Conservation (phyloP, 73 alveolate genomes). For the Uronychia binucleata region DNA sequence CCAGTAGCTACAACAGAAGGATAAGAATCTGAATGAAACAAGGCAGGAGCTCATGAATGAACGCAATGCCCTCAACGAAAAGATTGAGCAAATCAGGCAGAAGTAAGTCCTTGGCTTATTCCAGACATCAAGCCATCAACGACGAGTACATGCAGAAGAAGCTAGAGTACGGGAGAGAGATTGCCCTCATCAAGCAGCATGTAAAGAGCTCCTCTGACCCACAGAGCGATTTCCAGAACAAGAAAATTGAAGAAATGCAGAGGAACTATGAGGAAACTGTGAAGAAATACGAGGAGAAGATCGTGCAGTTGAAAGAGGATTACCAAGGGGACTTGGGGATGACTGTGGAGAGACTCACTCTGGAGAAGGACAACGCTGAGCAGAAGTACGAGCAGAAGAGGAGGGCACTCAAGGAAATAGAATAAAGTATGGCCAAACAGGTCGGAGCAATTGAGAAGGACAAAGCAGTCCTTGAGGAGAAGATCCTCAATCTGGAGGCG, state of each 20-base stretch:
- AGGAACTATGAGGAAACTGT: background rate
- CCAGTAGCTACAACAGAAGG: conserved; percentile 18
- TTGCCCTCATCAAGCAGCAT: conserved; percentile 1
- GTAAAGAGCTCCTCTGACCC: background rate
- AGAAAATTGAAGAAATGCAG: conserved; percentile 9
- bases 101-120: background rate
- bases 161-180: conserved; percentile 12
- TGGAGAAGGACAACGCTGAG: conserved; percentile 19
- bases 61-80: conserved; percentile 42
- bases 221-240: conserved; percentile 1
- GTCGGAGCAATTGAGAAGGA: conserved; percentile 13
- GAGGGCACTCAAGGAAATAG: conserved; percentile 34
- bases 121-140: background rate
- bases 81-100: background rate
- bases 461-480: conserved; percentile 45
- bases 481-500: conserved; percentile 14
- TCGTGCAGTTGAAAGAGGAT: conserved; percentile 10
- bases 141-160: conserved; percentile 14
- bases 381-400: conserved; percentile 47
- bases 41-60: conserved; percentile 35
- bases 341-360: conserved; percentile 16
- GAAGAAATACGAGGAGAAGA: conserved; percentile 10
- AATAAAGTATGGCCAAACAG: conserved; percentile 1
- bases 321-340: conserved; percentile 11
- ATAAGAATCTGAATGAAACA: conserved; percentile 26